Conservation (phyloP, 306 rosid species). For the Vigna nakashimae region DNA sequence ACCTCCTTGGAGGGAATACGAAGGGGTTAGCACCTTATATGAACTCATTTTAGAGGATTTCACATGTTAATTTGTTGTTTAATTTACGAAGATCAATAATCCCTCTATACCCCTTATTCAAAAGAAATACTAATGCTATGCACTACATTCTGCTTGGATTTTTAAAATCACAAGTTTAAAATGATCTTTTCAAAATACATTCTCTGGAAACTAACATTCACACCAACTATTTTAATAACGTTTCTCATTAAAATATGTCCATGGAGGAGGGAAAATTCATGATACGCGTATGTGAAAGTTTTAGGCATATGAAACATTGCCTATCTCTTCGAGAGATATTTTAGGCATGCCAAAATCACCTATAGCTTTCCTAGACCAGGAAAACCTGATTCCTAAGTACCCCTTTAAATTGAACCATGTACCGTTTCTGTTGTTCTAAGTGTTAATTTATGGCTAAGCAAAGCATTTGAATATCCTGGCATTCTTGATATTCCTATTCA, state of each 20-base stretch:
- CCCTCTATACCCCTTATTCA: neutral
- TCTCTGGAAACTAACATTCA: neutral
- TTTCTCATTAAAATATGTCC: neutral
- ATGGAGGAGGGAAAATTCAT: neutral
- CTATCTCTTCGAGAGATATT: neutral
- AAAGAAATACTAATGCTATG: constrained; percentile 3
- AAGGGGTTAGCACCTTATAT: constrained; percentile 67
- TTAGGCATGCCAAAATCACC: neutral
- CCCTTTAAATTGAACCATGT: neutral
- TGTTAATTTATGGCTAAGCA: neutral
- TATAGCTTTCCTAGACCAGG: neutral
- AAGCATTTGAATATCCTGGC: constrained; percentile 44
- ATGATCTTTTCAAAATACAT: neutral
- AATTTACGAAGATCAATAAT: constrained; percentile 15
- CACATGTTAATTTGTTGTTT: constrained; percentile 18
- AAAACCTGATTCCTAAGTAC: neutral
- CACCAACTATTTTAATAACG: neutral
- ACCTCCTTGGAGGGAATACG: constrained; percentile 92
- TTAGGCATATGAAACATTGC: neutral
- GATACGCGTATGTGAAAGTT: neutral
- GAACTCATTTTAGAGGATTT: constrained; percentile 27
- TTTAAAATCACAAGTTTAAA: neutral
- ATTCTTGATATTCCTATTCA: constrained; percentile 10
- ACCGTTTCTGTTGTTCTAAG: constrained; percentile 14
- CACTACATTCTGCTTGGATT: neutral